Percentiles rank a stretch among this genome's conserved stretches.
These are phyloP conservation scores for Flammula alnicola DNA, from an alignment of 1,284 basidiomycete genomes.

Conservation along the genomic window DNA sequence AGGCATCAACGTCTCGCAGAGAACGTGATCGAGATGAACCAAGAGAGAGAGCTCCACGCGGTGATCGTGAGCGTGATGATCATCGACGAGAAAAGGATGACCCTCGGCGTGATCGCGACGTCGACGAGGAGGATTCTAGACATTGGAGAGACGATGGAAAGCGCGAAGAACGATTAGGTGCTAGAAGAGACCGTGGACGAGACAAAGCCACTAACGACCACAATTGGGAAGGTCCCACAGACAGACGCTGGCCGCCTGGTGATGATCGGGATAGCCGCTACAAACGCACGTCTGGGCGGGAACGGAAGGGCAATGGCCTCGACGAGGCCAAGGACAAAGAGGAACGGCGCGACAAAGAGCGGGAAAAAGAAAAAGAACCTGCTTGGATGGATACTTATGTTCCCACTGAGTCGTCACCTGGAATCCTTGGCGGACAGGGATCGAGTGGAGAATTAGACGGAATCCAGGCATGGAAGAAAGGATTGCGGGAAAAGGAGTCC, in stretches of 20 bases:
- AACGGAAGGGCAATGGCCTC: constrained; percentile 49
- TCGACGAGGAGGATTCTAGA: constrained; percentile 66
- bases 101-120: constrained; percentile 45
- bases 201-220: constrained; percentile 47
- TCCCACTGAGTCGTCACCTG: constrained; percentile 56
- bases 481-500: constrained; percentile 80
- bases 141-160: constrained; percentile 82
- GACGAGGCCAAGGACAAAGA: constrained; percentile 66
- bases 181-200: constrained; percentile 56
- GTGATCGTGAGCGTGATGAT: constrained; percentile 42
- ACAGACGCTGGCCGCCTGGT: constrained; percentile 58
- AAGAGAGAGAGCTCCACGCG: constrained; percentile 34
- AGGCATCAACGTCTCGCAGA: constrained; percentile 55
- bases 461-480: constrained; percentile 90
- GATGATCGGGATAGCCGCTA: constrained; percentile 69
- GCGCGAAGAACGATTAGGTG: constrained; percentile 69
- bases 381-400: constrained; percentile 94
- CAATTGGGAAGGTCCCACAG: constrained; percentile 45
- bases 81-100: constrained; percentile 40
- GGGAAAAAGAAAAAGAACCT: constrained; percentile 80
- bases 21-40: constrained; percentile 48
- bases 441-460: constrained; percentile 76
- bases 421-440: constrained; percentile 65
- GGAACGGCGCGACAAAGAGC: constrained; percentile 59
- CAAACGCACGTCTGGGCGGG: constrained; percentile 62